These are phyloP conservation scores for Colletotrichum spaethianum DNA, from an alignment of 2,329 filamentous ascomycete species.

Conservation along the genomic window DNA sequence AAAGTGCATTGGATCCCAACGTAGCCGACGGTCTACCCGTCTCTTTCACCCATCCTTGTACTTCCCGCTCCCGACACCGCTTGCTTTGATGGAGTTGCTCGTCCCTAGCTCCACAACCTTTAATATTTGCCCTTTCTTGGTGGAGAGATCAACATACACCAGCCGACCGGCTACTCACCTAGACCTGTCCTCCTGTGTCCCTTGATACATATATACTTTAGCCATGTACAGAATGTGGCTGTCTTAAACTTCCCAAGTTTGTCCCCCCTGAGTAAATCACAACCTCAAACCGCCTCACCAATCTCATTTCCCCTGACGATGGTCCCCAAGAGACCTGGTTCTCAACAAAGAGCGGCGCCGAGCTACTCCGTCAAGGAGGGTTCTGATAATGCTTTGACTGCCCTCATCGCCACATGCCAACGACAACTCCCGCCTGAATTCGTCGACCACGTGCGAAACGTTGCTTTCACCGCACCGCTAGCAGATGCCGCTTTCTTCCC, in stretches of 20 bases:
- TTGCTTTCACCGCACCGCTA: slow-evolving; percentile 50
- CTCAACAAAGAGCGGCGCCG: slow-evolving; percentile 34
- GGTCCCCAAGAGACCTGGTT: slow-evolving; percentile 26
- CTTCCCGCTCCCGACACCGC: slow-evolving; percentile 23
- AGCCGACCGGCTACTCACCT: slow-evolving; percentile 11
- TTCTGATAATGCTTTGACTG: slow-evolving; percentile 48
- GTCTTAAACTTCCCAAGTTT: slow-evolving; percentile 21
- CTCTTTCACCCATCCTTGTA: slow-evolving; percentile 8
- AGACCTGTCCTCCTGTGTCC: slow-evolving; percentile 3
- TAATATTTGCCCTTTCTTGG: slow-evolving; percentile 1
- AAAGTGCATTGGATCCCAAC: slow-evolving; percentile 4
- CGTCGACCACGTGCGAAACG: slow-evolving; percentile 45
- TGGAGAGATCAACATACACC: slow-evolving; percentile 29
- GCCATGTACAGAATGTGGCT: slow-evolving; percentile 34
- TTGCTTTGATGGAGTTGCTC: not conserved
- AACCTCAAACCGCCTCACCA: not conserved
- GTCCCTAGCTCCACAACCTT: slow-evolving; percentile 13
- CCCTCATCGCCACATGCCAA: slow-evolving; percentile 46
- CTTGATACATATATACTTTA: slow-evolving; percentile 36
- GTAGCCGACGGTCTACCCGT: slow-evolving; percentile 7
- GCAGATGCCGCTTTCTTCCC: slow-evolving; percentile 55
- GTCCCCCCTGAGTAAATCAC: slow-evolving; percentile 6
- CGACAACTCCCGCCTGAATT: slow-evolving; percentile 52
- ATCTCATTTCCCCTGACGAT: slow-evolving; percentile 16
- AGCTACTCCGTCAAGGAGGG: slow-evolving; percentile 52